Evolutionary conservation across 352 stramenopile genomes (phyloP).

Genomic region (Phytopythium cucurbitacearum): DNA sequence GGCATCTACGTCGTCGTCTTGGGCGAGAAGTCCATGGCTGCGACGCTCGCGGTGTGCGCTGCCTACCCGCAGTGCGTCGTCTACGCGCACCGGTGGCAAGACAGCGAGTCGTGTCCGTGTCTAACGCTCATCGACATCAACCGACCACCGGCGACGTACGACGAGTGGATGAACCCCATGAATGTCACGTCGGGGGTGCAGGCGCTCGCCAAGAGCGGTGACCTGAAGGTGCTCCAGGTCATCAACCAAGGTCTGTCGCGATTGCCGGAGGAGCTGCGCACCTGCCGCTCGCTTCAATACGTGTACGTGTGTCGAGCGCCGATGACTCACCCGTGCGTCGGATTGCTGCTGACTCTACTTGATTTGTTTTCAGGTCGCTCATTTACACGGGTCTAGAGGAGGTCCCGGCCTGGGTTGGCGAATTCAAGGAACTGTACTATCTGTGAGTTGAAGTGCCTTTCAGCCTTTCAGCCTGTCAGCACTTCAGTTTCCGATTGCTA

Average conservation of each 20-base stretch:
- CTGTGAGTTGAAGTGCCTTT: conserved; percentile 11
- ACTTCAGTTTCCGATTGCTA: background rate
- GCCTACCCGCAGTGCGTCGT: conserved; percentile 23
- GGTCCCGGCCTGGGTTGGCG: conserved; percentile 10
- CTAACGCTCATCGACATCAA: conserved; percentile 28
- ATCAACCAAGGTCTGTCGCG: conserved; percentile 25
- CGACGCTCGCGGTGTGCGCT: conserved; percentile 10
- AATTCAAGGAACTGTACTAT: conserved; percentile 16
- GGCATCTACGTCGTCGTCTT: conserved; percentile 10
- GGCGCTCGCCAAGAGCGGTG: conserved; percentile 16
- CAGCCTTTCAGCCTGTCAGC: background rate
- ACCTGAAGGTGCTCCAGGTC: conserved; percentile 32
- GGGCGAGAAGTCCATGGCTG: conserved; percentile 9
- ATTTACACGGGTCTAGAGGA: conserved; percentile 9
- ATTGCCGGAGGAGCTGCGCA: conserved; percentile 19
- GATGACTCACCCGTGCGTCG: background rate
- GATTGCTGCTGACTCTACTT: background rate
- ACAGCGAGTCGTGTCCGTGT: conserved; percentile 24
- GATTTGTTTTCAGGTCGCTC: conserved; percentile 7
- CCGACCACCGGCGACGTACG: conserved; percentile 7
- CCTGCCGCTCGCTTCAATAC: conserved; percentile 26
- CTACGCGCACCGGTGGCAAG: conserved; percentile 16
- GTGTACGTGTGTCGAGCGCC: conserved; percentile 19
- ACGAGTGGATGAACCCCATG: conserved; percentile 20
- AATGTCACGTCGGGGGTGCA: conserved; percentile 20